Conservation (phyloP, 768 basidiomycete genomes). For the Lentinula edodes region DNA sequence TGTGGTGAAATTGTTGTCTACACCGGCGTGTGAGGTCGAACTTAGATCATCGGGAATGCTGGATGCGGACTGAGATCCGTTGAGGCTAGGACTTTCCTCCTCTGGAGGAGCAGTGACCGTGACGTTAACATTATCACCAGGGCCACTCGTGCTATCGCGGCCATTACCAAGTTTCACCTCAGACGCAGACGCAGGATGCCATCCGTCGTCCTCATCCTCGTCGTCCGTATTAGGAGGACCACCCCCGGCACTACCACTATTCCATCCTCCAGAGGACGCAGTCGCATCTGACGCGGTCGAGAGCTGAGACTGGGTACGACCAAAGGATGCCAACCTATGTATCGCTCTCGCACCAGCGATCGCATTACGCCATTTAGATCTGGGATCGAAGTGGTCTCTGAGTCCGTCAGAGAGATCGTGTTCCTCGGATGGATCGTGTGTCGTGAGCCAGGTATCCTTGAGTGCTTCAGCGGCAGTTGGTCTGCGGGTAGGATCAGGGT, state of each 20-base stretch:
- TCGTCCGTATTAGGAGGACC: neutral
- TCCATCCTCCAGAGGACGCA: neutral
- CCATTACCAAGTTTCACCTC: neutral
- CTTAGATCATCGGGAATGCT: neutral
- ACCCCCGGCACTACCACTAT: neutral
- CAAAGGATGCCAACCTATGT: conserved; percentile 27
- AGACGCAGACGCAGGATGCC: neutral
- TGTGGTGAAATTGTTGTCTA: conserved; percentile 4
- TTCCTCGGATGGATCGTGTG: conserved; percentile 57
- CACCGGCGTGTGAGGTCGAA: conserved; percentile 1
- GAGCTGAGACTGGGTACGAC: neutral
- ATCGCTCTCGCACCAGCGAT: conserved; percentile 48
- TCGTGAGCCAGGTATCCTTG: conserved; percentile 73
- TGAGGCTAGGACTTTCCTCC: neutral
- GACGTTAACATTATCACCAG: conserved; percentile 36
- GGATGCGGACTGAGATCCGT: neutral
- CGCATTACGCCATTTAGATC: conserved; percentile 67
- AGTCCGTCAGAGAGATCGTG: conserved; percentile 71
- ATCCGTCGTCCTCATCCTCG: conserved; percentile 2
- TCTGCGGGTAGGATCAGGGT: conserved; percentile 64
- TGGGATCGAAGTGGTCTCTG: conserved; percentile 78
- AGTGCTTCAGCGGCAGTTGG: conserved; percentile 73
- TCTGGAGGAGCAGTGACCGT: conserved; percentile 20
- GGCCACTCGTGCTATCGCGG: conserved; percentile 12
- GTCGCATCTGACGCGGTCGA: neutral